phyloP scores from a whole-genome alignment of 192 early-diverging fungal species.

The Coemansia sp. region DNA sequence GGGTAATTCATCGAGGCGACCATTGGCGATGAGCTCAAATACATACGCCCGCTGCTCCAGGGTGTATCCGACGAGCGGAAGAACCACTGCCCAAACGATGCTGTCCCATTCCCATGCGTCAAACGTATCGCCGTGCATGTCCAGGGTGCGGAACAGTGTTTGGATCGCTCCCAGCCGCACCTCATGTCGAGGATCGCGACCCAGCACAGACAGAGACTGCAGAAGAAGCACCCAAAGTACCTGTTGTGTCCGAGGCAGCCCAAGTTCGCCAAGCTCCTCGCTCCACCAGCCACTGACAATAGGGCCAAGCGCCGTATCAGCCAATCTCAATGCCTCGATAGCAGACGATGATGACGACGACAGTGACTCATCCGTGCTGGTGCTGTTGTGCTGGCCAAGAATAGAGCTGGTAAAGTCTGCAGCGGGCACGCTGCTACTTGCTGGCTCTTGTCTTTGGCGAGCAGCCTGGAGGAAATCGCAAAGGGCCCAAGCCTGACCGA shows the following conservation, averaged over 20 bases:
- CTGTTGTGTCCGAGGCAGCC: slow-evolving; percentile 28
- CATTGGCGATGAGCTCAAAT: slow-evolving; percentile 8
- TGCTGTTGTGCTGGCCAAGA: background rate
- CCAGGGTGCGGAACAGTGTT: slow-evolving; percentile 91
- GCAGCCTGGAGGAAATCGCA: slow-evolving; percentile 82
- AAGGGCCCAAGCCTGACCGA: slow-evolving; percentile 91
- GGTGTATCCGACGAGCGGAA: slow-evolving; percentile 63
- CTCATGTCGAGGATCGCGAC: slow-evolving; percentile 84
- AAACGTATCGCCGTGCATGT: slow-evolving; percentile 82
- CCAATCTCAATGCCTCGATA: slow-evolving; percentile 3
- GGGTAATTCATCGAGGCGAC: slow-evolving; percentile 14
- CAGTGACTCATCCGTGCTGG: slow-evolving; percentile 12
- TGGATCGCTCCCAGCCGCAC: slow-evolving; percentile 94
- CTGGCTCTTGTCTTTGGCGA: background rate
- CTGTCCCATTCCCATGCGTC: slow-evolving; percentile 77
- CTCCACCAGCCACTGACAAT: slow-evolving; percentile 22
- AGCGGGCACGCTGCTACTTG: background rate
- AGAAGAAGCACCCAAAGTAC: slow-evolving; percentile 91
- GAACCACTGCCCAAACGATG: slow-evolving; percentile 83
- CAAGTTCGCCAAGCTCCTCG: slow-evolving; percentile 23
- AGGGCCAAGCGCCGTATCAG: background rate
- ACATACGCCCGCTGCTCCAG: slow-evolving; percentile 27
- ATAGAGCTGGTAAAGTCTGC: background rate
- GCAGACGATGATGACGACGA: too few species aligned
- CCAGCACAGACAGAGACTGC: slow-evolving; percentile 76